These are phyloP conservation scores for Trichosanthes truncata DNA, from an alignment of 306 rosid genomes.

Conservation along the genomic window DNA sequence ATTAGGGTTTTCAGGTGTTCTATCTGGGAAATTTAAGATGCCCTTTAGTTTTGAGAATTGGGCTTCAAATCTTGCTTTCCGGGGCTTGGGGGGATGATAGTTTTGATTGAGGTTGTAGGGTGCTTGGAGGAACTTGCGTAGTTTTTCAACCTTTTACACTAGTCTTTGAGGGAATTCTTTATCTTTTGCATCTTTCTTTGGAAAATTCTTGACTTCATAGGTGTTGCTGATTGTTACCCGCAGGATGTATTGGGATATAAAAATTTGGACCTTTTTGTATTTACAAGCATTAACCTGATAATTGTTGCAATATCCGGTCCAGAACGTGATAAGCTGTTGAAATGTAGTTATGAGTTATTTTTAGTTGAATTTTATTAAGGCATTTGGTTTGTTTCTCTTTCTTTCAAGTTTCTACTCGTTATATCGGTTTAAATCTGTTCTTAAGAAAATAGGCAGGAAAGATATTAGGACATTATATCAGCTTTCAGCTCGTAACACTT, in stretches of 20 bases:
- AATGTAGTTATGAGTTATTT: neutral
- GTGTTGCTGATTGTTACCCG: constrained; percentile 5
- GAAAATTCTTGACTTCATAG: neutral
- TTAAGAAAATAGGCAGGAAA: neutral
- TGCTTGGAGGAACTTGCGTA: neutral
- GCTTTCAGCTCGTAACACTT: neutral
- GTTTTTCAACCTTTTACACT: neutral
- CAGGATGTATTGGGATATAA: neutral
- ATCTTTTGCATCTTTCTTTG: neutral
- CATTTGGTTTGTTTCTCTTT: neutral
- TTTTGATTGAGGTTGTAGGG: constrained; percentile 20
- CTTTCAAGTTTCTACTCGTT: neutral
- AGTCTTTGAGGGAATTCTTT: neutral
- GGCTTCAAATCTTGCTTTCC: neutral
- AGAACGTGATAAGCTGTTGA: neutral
- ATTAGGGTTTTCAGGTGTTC: constrained; percentile 14
- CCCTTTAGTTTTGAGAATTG: constrained; percentile 11
- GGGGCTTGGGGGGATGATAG: neutral
- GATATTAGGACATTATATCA: neutral
- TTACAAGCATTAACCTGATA: neutral
- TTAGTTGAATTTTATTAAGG: neutral
- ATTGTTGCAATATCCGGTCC: neutral
- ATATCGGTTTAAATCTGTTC: neutral
- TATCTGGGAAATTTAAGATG: constrained; percentile 15
- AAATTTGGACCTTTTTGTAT: neutral